These are phyloP conservation scores for Malus sylvestris DNA, from an alignment of 306 rosid species.

Conservation along the genomic window DNA sequence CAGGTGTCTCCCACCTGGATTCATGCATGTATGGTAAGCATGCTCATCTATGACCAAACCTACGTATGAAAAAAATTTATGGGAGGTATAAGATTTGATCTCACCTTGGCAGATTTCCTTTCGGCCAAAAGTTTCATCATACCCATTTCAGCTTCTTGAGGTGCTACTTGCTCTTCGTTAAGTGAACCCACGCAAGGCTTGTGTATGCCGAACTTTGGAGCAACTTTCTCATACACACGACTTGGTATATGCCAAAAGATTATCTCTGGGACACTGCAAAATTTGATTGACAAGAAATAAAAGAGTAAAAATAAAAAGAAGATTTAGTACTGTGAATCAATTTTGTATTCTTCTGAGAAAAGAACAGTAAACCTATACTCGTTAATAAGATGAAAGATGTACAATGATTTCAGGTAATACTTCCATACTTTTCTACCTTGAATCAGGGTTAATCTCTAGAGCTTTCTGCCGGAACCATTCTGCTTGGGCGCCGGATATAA, in stretches of 20 bases:
- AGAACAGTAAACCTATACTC: not conserved
- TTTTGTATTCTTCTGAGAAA: not conserved
- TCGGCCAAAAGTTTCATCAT: conserved; percentile 56
- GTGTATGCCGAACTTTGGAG: conserved; percentile 42
- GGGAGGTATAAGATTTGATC: not conserved
- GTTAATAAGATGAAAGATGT: not conserved
- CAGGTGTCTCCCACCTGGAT: no score
- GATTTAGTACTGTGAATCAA: not conserved
- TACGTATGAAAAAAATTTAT: not conserved
- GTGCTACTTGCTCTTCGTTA: conserved; percentile 64
- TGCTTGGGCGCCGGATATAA: conserved; percentile 57
- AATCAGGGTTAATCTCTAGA: conserved; percentile 47
- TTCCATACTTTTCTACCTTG: conserved; percentile 36
- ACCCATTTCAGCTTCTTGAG: conserved; percentile 66
- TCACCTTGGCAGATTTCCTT: conserved; percentile 77
- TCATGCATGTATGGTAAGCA: no score
- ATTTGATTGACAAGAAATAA: conserved; percentile 8
- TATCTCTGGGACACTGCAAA: conserved; percentile 70
- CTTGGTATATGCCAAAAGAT: conserved; percentile 93
- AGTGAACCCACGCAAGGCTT: conserved; percentile 83
- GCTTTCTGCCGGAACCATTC: conserved; percentile 60
- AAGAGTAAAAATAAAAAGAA: not conserved
- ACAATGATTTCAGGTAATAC: not conserved
- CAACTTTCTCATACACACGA: conserved; percentile 48
- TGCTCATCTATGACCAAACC: not conserved